Percentiles rank a stretch among this genome's conserved stretches.
These are phyloP conservation scores for Spatholobus suberectus DNA, from an alignment of 306 rosid genomes.

Conservation along the genomic window DNA sequence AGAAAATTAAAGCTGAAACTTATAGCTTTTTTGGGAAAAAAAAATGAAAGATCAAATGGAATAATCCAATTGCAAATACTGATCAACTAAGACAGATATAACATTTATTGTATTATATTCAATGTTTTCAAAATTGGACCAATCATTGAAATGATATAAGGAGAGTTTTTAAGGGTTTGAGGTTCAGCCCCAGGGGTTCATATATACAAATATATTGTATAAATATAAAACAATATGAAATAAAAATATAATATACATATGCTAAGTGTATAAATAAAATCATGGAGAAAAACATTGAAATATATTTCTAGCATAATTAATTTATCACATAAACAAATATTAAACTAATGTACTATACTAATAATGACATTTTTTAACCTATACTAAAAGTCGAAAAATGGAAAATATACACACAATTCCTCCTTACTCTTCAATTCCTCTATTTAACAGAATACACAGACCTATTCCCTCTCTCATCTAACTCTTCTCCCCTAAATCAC, in stretches of 20 bases:
- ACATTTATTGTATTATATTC: background rate
- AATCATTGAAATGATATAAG: background rate
- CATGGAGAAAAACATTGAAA: background rate
- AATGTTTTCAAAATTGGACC: background rate
- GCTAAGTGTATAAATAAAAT: background rate
- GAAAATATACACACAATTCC: background rate
- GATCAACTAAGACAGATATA: background rate
- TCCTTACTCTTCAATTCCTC: background rate
- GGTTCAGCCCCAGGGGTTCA: background rate
- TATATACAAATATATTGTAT: background rate
- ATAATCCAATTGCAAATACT: background rate
- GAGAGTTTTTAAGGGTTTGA: background rate
- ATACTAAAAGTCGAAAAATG: background rate
- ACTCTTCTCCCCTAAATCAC: background rate
- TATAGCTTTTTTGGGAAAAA: background rate
- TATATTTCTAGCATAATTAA: background rate
- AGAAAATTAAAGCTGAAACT: background rate
- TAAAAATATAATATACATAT: background rate
- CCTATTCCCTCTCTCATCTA: background rate
- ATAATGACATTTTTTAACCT: background rate
- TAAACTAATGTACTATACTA: background rate
- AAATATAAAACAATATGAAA: background rate
- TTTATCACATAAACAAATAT: background rate
- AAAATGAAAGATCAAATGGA: background rate
- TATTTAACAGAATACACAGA: background rate